phyloP scores from a whole-genome alignment of 805 yeast species.

The Pichia scutulata region DNA sequence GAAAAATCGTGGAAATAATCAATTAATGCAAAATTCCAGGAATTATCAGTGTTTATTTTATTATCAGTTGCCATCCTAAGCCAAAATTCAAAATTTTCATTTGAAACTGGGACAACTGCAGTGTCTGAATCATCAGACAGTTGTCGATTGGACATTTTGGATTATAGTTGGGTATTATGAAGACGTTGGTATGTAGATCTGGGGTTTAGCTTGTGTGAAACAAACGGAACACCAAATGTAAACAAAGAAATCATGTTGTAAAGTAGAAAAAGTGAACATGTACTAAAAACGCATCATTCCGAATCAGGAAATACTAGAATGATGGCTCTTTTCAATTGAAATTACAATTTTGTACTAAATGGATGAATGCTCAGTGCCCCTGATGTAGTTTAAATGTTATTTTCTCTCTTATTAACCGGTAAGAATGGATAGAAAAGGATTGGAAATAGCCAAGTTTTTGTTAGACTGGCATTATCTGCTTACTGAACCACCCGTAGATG shows the following conservation, averaged over 20 bases:
- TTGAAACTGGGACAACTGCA: slow-evolving; percentile 12
- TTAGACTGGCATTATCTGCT: slow-evolving; percentile 26
- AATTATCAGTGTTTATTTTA: slow-evolving; percentile 73
- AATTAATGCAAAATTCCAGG: slow-evolving; percentile 87
- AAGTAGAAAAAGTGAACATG: background rate
- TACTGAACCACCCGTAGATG: slow-evolving; percentile 25
- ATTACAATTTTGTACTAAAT: background rate
- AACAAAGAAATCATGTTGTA: background rate
- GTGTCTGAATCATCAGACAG: background rate
- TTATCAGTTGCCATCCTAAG: slow-evolving; percentile 76
- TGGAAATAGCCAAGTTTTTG: slow-evolving; percentile 24
- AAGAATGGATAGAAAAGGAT: slow-evolving; percentile 24
- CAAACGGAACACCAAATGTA: background rate
- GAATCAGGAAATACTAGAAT: background rate
- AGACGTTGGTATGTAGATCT: background rate
- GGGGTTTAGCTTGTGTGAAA: background rate
- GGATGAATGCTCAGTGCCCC: background rate
- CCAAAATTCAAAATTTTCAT: slow-evolving; percentile 68
- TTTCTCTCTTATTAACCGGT: background rate
- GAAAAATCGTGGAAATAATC: slow-evolving; percentile 86
- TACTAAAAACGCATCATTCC: background rate
- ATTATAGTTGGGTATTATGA: background rate
- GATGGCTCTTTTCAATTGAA: background rate
- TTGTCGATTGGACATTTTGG: background rate
- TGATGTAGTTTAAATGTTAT: background rate